Evolutionary conservation across 495 filamentous ascomycete genomes (phyloP).

Genomic region (Penicillium paradoxum): DNA sequence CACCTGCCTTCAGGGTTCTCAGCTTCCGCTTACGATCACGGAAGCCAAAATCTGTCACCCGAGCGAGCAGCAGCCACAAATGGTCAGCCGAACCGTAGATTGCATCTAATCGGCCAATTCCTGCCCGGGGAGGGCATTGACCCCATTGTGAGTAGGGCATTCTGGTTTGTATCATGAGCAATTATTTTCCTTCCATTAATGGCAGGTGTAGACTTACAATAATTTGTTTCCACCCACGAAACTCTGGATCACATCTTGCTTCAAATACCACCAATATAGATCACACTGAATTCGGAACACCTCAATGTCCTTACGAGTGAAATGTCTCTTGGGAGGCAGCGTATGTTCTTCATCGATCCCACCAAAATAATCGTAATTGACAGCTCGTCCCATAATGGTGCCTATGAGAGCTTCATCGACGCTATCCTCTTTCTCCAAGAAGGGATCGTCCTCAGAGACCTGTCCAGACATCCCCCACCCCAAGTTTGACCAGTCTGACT

Average conservation of each 20-base stretch:
- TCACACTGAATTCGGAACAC: constrained; percentile 76
- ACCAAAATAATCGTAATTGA: constrained; percentile 45
- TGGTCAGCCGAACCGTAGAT: constrained; percentile 86
- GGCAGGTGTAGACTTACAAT: constrained; percentile 57
- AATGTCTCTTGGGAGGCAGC: constrained; percentile 28
- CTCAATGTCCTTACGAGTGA: constrained; percentile 68
- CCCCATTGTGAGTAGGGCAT: constrained; percentile 75
- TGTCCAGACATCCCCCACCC: constrained; percentile 11
- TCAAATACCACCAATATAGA: constrained; percentile 94
- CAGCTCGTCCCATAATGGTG: constrained; percentile 37
- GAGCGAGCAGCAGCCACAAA: constrained; percentile 73
- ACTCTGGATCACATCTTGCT: constrained; percentile 90
- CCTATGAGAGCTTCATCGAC: constrained; percentile 43
- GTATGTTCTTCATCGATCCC: constrained; percentile 29
- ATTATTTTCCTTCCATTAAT: constrained; percentile 1
- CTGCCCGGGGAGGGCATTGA: constrained; percentile 78
- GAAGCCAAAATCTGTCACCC: constrained; percentile 75
- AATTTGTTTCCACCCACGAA: constrained; percentile 78
- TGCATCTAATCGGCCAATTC: constrained; percentile 70
- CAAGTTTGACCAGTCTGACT: constrained; percentile 14
- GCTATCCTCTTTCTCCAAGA: constrained; percentile 38
- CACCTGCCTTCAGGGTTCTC: constrained; percentile 42
- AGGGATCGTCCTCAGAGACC: constrained; percentile 36
- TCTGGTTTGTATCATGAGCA: constrained; percentile 37
- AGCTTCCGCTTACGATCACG: constrained; percentile 76